A percentile compares a stretch with the other conserved stretches of the same genome.
Evolutionary conservation across 805 yeast species (phyloP).

Genomic region (Hanseniaspora nectarophila): DNA sequence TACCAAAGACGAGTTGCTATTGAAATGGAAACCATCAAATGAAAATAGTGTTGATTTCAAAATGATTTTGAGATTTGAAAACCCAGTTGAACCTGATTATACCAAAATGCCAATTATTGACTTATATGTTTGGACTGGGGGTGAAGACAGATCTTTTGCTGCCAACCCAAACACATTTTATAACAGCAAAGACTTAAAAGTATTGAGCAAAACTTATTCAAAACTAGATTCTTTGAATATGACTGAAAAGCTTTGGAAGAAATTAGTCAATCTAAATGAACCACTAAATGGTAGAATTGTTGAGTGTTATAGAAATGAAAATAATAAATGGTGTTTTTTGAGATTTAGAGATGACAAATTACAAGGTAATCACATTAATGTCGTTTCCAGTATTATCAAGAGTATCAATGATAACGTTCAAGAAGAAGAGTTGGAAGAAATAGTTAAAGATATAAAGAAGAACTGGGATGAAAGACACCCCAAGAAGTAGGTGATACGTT

Average conservation of each 20-base stretch:
- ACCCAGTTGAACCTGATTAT: constrained; percentile 38
- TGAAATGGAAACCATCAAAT: constrained; percentile 96
- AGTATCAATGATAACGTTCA: constrained; percentile 80
- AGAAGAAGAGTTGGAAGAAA: constrained; percentile 56
- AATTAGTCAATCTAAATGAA: constrained; percentile 53
- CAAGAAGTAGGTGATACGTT: constrained; percentile 8
- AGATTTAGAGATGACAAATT: constrained; percentile 88
- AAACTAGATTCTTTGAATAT: constrained; percentile 55
- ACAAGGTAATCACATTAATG: constrained; percentile 72
- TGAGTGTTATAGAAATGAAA: constrained; percentile 62
- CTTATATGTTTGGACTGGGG: constrained; percentile 70
- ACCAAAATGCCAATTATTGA: constrained; percentile 64
- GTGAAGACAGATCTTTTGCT: constrained; percentile 27
- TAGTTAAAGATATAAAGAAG: constrained; percentile 44
- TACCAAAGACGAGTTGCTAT: constrained; percentile 61
- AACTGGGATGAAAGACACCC: constrained; percentile 52
- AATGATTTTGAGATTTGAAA: constrained; percentile 34
- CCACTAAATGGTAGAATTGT: constrained; percentile 83
- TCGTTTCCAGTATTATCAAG: constrained; percentile 69
- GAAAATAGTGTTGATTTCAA: constrained; percentile 90
- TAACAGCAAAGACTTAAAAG: constrained; percentile 24
- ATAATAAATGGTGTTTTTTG: constrained; percentile 67
- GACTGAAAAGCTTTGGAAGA: constrained; percentile 68
- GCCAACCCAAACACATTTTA: constrained; percentile 26
- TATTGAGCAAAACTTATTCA: constrained; percentile 39